Evolutionary conservation across 2,329 filamentous ascomycete genomes (phyloP).

Genomic region (Paracoccidioides lutzii): DNA sequence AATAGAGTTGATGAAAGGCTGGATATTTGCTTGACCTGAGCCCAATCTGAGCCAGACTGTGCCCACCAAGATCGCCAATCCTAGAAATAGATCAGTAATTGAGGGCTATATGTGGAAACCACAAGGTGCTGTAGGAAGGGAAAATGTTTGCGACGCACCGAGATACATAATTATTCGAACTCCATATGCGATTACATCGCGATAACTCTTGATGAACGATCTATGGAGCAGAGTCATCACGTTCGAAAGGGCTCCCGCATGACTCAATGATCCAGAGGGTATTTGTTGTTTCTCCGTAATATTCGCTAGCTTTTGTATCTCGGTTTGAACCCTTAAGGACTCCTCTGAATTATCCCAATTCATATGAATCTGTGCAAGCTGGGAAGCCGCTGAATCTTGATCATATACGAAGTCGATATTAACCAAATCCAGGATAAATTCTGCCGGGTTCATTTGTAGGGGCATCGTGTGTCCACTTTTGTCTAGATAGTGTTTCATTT

Average conservation of each 20-base stretch:
- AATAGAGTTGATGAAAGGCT: conserved; percentile 71
- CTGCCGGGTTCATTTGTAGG: conserved; percentile 61
- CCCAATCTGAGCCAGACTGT: conserved; percentile 70
- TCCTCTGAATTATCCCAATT: conserved; percentile 43
- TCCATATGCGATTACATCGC: conserved; percentile 72
- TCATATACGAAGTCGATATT: conserved; percentile 60
- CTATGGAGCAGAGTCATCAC: conserved; percentile 59
- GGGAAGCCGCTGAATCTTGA: conserved; percentile 31
- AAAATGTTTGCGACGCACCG: conserved; percentile 27
- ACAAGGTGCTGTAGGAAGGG: not conserved
- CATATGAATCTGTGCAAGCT: conserved; percentile 41
- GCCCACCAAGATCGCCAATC: conserved; percentile 73
- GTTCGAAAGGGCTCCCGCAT: conserved; percentile 36
- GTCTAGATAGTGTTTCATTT: conserved; percentile 51
- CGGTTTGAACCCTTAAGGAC: conserved; percentile 20
- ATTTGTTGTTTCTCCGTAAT: conserved; percentile 17
- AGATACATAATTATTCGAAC: conserved; percentile 75
- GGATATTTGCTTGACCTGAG: conserved; percentile 58
- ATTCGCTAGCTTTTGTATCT: conserved; percentile 13
- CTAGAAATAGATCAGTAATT: conserved; percentile 17
- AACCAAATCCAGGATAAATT: conserved; percentile 65
- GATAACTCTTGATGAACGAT: conserved; percentile 69
- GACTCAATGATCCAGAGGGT: conserved; percentile 19
- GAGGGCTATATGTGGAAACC: not conserved
- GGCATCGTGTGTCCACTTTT: conserved; percentile 51